A percentile compares a stretch with the other conserved stretches of the same genome.
These are phyloP conservation scores for Mortierella sp. DNA, from an alignment of 371 early-diverging fungal species.

Conservation along the genomic window DNA sequence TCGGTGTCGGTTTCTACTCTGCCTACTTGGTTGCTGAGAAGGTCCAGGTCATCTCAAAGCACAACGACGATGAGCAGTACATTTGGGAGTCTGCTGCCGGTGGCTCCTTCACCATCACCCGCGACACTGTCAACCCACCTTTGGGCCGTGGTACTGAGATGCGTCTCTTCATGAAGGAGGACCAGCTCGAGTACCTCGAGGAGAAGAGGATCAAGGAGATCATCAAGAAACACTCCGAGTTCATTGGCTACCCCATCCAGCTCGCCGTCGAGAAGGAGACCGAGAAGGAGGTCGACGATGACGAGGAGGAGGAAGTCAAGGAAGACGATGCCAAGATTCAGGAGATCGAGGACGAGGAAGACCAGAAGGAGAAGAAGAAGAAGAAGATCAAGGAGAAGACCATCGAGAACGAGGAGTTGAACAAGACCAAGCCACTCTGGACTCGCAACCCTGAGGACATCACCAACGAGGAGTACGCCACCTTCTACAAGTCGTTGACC, in stretches of 20 bases:
- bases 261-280: constrained; percentile 89
- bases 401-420: constrained; percentile 84
- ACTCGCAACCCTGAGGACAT: constrained; percentile 92
- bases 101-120: constrained; percentile 91
- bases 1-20: constrained; percentile 99
- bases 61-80: constrained; percentile 94
- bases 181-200: constrained; percentile 90
- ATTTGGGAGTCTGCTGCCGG: constrained; percentile 95
- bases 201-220: constrained; percentile 90
- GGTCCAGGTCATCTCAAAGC: constrained; percentile 95
- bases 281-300: constrained; percentile 87
- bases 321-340: constrained; percentile 70
- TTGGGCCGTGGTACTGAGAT: constrained; percentile 91
- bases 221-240: constrained; percentile 95
- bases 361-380: constrained; percentile 74
- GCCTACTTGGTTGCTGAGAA: constrained; percentile 95
- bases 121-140: constrained; percentile 78
- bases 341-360: constrained; percentile 71
- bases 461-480: constrained; percentile 88
- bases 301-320: constrained; percentile 74
- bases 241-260: constrained; percentile 94
- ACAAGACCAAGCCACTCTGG: constrained; percentile 96
- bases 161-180: constrained; percentile 92
- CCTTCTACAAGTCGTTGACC: constrained; percentile 93
- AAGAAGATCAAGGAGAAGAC: constrained; percentile 82